A percentile compares a stretch with the other conserved stretches of the same genome.
phyloP scores from a whole-genome alignment of 2,329 filamentous ascomycete genomes.

The Colletotrichum sp. region DNA sequence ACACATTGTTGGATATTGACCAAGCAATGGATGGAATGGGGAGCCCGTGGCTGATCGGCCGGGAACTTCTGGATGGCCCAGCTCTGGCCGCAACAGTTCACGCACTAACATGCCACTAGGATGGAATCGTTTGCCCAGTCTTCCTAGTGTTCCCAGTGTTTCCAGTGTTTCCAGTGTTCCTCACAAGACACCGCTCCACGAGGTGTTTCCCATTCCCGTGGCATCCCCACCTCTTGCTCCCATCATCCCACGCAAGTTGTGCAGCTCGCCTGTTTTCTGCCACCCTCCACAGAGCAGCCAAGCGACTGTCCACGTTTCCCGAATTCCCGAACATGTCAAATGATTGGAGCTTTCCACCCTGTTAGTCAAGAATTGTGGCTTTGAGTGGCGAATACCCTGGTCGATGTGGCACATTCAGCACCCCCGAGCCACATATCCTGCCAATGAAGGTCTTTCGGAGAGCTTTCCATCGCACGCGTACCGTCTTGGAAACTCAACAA shows the following conservation, averaged over 20 bases:
- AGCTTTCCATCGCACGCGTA: neutral
- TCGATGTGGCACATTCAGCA: neutral
- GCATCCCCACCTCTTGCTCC: neutral
- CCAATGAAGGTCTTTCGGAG: neutral
- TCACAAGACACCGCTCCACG: neutral
- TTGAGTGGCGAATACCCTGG: neutral
- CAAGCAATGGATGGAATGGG: neutral
- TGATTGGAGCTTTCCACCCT: neutral
- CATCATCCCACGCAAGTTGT: neutral
- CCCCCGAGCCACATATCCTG: neutral
- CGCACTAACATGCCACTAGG: neutral
- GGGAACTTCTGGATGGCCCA: neutral
- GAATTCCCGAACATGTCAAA: neutral
- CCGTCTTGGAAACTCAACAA: neutral
- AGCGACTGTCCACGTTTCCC: neutral
- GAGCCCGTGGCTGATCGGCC: neutral
- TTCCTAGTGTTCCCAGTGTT: neutral
- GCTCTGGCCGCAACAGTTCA: neutral
- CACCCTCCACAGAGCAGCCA: neutral
- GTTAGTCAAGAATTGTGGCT: neutral
- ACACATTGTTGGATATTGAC: neutral
- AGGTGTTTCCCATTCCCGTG: neutral
- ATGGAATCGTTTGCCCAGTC: neutral
- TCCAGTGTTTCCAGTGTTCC: neutral
- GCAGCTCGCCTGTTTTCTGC: neutral